Conservation (phyloP, 495 filamentous ascomycete species). For the Lophiotrema nucula region DNA sequence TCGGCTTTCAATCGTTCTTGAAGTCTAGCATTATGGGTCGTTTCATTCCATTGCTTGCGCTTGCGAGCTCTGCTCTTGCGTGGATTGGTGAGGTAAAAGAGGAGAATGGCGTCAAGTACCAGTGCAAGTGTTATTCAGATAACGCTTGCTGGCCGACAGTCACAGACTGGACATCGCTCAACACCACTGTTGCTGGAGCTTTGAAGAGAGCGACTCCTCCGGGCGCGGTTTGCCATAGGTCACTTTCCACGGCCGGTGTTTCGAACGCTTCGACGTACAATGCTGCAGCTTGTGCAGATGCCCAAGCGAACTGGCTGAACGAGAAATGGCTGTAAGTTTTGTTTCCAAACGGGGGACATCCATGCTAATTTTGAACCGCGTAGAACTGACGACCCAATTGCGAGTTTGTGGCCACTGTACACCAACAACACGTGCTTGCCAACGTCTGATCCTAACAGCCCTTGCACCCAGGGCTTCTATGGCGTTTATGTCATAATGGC, state of each 20-base stretch:
- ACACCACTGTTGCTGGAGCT: slow-evolving; percentile 24
- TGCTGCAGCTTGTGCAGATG: slow-evolving; percentile 10
- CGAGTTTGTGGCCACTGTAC: slow-evolving; percentile 28
- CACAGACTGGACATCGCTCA: slow-evolving; percentile 19
- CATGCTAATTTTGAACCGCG: neutral
- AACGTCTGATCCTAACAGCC: slow-evolving; percentile 7
- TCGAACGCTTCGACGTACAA: slow-evolving; percentile 13
- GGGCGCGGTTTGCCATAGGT: slow-evolving; percentile 20
- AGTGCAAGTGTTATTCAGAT: slow-evolving; percentile 31
- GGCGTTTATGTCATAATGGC: slow-evolving; percentile 28
- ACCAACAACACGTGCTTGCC: slow-evolving; percentile 32
- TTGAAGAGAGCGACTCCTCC: slow-evolving; percentile 20
- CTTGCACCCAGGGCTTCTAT: slow-evolving; percentile 28
- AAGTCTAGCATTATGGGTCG: slow-evolving; percentile 12
- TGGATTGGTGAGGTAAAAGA: slow-evolving; percentile 23
- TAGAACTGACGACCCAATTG: slow-evolving; percentile 25
- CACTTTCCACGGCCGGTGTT: neutral
- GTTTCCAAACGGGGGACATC: neutral
- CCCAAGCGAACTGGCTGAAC: slow-evolving; percentile 21
- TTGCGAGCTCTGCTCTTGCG: neutral
- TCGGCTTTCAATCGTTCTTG: neutral
- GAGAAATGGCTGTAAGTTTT: slow-evolving; percentile 24
- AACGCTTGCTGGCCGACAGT: slow-evolving; percentile 25
- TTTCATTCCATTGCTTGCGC: slow-evolving; percentile 17
- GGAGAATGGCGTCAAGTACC: slow-evolving; percentile 8